Evolutionary conservation across 257 asterid genomes (phyloP), one percentile per base, ranked within the genome.

Genomic region (Eucommia ulmoides): DNA sequence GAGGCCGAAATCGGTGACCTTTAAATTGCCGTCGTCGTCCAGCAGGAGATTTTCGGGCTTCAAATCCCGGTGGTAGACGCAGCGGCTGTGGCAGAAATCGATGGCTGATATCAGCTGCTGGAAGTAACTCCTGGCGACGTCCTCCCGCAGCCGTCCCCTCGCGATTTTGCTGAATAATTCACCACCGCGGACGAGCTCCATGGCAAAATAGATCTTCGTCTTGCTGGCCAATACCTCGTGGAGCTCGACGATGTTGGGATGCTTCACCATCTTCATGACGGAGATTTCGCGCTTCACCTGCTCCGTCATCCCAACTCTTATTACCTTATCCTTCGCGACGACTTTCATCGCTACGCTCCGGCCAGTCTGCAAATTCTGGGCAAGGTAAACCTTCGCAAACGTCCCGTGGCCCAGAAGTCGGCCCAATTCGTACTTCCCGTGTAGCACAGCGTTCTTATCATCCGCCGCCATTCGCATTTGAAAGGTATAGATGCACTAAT

Each of bases 211-310:
- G 26, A 78, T 74, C 58, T 78, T 78, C 15, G 77, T 23, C 24
- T 78, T 78, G 29, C 79, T 78, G 0, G 85, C 82, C 85, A 78
- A 57, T 1, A 78, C 85, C 52, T 78, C 85, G 65, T 71, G 68
- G 19, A 78, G 70, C 38, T 78, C 66, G 0, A 78, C 85, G 7
- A 78, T 74, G 20, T 78, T 74, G 0, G 77, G 82, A 20, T 78
- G 81, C 19, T 66, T 54, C 45, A 78, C 71, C 85, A 78, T 78
- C 46, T 71, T 74, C 85, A 78, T 78, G 0, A 71, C 66, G 0
- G 75, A 71, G 35, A 78, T 78, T 52, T 78, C 85, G 0, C 85
- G 65, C 48, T 78, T 78, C 53, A 78, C 70, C 51, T 78, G 85
- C 41, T 78, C 85, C 79, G 63, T 74, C 81, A 78, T 74, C n/a